phyloP scores from a whole-genome alignment of 768 basidiomycete genomes.

The Lentinula sp. region DNA sequence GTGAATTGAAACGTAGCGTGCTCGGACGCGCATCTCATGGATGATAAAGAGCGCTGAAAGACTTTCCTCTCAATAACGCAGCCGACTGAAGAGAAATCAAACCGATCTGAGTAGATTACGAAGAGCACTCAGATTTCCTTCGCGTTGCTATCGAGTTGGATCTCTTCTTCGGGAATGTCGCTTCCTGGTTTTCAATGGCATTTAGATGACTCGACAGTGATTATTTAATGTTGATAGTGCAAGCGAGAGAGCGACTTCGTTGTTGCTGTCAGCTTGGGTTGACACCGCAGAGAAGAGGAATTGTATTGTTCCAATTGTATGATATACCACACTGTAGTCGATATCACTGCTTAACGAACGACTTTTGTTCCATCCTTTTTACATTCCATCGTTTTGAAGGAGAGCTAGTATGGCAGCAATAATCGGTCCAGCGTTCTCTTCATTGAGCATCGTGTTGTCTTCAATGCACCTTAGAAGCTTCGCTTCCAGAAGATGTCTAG shows the following conservation, averaged over 20 bases:
- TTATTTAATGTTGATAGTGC: background rate
- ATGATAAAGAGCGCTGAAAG: background rate
- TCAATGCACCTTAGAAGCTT: constrained; percentile 57
- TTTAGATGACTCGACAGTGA: too few species aligned
- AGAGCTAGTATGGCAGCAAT: constrained; percentile 20
- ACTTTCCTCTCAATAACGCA: background rate
- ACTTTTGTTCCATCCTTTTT: constrained; percentile 1
- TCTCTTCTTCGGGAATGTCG: background rate
- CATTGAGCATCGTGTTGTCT: constrained; percentile 32
- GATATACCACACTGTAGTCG: too few species aligned
- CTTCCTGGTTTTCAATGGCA: background rate
- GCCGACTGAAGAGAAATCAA: background rate
- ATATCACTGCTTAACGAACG: too few species aligned
- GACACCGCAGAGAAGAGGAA: background rate
- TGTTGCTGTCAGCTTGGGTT: background rate
- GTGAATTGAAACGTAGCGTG: too few species aligned
- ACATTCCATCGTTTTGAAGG: constrained; percentile 15
- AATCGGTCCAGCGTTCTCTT: constrained; percentile 42
- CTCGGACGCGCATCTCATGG: too few species aligned
- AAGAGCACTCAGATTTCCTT: background rate
- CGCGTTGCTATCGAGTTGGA: background rate
- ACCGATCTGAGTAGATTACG: background rate
- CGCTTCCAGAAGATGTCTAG: constrained; percentile 58
- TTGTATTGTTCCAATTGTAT: background rate
- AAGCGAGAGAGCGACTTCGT: background rate